phyloP scores from a whole-genome alignment of 1,139 yeast species.

The Hansenula sp. region DNA sequence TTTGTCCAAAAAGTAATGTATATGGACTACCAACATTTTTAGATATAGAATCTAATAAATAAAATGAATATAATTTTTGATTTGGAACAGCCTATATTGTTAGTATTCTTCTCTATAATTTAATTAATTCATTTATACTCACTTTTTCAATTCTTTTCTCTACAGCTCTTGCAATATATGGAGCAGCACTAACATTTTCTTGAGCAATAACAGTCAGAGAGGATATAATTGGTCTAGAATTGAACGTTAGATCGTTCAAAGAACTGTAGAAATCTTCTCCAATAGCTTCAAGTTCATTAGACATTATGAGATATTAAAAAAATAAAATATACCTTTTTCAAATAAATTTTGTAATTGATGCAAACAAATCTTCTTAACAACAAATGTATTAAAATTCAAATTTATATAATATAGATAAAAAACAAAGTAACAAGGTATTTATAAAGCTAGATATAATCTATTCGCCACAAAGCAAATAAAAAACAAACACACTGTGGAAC shows the following conservation, averaged over 20 bases:
- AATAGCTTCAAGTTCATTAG: constrained; percentile 33
- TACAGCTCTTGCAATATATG: constrained; percentile 70
- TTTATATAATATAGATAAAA: no score
- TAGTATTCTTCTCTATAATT: background rate
- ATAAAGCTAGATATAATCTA: no score
- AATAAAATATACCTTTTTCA: background rate
- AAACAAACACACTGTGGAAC: no score
- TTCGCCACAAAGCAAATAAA: no score
- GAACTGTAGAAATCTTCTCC: constrained; percentile 65
- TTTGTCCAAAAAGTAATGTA: constrained; percentile 64
- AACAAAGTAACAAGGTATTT: no score
- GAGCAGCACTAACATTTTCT: constrained; percentile 75
- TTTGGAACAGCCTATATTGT: constrained; percentile 40
- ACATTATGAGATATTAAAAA: background rate
- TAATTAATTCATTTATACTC: background rate
- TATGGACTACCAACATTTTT: constrained; percentile 90
- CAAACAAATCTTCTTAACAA: no score
- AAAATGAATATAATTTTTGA: constrained; percentile 79
- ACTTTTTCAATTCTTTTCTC: constrained; percentile 55
- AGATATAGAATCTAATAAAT: constrained; percentile 87
- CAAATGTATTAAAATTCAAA: no score
- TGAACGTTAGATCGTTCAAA: constrained; percentile 74
- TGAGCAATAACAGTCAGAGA: constrained; percentile 83
- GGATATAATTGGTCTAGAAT: constrained; percentile 85
- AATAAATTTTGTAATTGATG: no score